Percentiles rank a stretch among this genome's conserved stretches.
These are phyloP conservation scores for Erythrophleum ivorense DNA, from an alignment of 331 rosid genomes.

Conservation along the genomic window DNA sequence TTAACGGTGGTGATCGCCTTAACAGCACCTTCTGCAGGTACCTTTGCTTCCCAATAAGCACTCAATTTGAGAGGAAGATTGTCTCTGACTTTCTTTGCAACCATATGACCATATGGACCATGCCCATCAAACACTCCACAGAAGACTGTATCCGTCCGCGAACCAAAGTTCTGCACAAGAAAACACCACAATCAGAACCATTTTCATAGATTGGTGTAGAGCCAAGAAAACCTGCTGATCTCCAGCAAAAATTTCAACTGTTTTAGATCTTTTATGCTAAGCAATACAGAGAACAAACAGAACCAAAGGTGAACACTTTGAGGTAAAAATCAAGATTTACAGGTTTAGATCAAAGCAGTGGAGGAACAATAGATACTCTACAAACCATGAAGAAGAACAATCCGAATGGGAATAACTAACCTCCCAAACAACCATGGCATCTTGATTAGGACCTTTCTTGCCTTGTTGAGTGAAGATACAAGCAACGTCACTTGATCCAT, in stretches of 20 bases:
- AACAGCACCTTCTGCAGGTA: slow-evolving; percentile 61
- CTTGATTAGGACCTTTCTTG: slow-evolving; percentile 92
- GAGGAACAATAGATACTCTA: too few species aligned
- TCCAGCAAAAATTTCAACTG: slow-evolving; percentile 23
- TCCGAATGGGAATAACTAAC: slow-evolving; percentile 42
- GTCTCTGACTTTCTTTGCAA: slow-evolving; percentile 95
- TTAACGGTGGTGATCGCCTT: slow-evolving; percentile 63
- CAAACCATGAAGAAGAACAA: background rate
- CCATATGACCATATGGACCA: slow-evolving; percentile 98
- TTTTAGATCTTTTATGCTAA: too few species aligned
- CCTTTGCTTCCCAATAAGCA: slow-evolving; percentile 77
- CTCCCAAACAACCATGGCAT: slow-evolving; percentile 99
- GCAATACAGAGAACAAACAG: too few species aligned
- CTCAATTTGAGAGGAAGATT: slow-evolving; percentile 84
- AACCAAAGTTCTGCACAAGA: slow-evolving; percentile 76
- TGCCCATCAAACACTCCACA: slow-evolving; percentile 98
- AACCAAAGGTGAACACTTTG: too few species aligned
- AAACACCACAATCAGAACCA: too few species aligned
- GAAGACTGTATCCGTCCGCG: slow-evolving; percentile 71
- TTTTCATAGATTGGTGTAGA: too few species aligned
- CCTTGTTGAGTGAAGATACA: slow-evolving; percentile 91
- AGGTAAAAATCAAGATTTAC: background rate
- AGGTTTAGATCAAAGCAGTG: background rate
- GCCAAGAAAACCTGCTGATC: slow-evolving; percentile 30
- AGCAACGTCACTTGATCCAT: slow-evolving; percentile 70